A percentile compares a stretch with the other conserved stretches of the same genome.
These are phyloP conservation scores for Vinca minor DNA, from an alignment of 257 asterid genomes.

Conservation along the genomic window DNA sequence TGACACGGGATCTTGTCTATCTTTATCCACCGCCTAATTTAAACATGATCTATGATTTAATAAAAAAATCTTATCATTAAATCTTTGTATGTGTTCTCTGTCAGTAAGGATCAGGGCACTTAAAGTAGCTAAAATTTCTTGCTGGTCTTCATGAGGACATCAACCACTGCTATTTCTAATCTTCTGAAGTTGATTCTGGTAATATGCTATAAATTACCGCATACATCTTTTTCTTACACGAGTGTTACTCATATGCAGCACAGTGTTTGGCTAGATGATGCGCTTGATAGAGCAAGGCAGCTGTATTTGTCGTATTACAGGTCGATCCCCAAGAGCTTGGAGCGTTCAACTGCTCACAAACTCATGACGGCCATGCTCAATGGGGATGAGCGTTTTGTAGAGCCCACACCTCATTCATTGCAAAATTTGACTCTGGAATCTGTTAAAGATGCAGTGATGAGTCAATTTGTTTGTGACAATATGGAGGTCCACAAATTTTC, in stretches of 20 bases:
- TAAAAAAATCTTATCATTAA: neutral
- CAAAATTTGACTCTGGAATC: constrained; percentile 63
- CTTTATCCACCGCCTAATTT: neutral
- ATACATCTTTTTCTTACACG: constrained; percentile 11
- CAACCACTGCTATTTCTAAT: constrained; percentile 1
- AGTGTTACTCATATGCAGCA: constrained; percentile 52
- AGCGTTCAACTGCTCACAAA: constrained; percentile 98
- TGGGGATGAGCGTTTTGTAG: constrained; percentile 97
- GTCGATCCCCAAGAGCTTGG: constrained; percentile 93
- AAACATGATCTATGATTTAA: neutral
- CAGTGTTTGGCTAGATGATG: constrained; percentile 98
- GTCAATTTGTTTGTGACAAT: constrained; percentile 78
- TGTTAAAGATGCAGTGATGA: constrained; percentile 95
- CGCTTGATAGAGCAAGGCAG: constrained; percentile 96
- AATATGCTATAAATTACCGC: neutral
- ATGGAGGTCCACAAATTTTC: constrained; percentile 64
- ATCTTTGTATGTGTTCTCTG: neutral
- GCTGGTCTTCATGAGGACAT: neutral
- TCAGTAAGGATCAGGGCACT: neutral
- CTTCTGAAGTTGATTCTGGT: neutral
- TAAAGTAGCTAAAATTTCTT: neutral
- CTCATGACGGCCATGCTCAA: constrained; percentile 95
- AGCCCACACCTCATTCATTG: constrained; percentile 88
- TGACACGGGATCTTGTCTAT: neutral
- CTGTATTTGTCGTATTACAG: constrained; percentile 88